Evolutionary conservation across 2,329 filamentous ascomycete species (phyloP), one percentile per base, ranked within the genome.

Genomic region (Aspergillus carbonarius): DNA sequence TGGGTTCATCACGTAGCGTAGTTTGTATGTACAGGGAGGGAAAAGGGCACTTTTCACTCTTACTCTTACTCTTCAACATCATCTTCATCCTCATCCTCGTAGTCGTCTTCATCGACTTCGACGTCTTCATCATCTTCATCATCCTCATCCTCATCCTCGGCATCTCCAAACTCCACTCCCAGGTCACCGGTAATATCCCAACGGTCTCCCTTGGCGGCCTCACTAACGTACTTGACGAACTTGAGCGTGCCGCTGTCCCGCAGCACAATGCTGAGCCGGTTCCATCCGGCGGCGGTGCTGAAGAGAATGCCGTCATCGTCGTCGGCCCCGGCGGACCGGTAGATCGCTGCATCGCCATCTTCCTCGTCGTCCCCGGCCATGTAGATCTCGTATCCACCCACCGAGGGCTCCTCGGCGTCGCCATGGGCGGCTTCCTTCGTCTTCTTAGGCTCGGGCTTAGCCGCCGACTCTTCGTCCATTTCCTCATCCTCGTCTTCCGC

Each of bases 161-260:
- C 80, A 12, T 83, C 83, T 13, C 79, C 81, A 63, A 83, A 83
- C 53, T 82, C 82, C 32, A 96, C 88, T 23, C 88, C 91, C 73
- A 90, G 91, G 34, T 87, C 86, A 0, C 87, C 95, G 48, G 86
- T 88, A 51, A 98, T 82, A 77, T 99, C 95, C 92, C 93, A 98
- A 44, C 95, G 83, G 76, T 98, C 95, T 0, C 95, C 95, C 70
- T 85, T 85, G 7, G 95, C 95, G 52, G 83, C 85, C 60, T 82
- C 82, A 75, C 90, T 96, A 20, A 99, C 89, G 74, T 98, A 99
- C 81, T 98, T 99, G 70, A 98, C 92, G 72, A 99, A 99, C 73
- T 91, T 88, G 71, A 99, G 81, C 13, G 90, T 89, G 13, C 91
- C 93, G 65, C 85, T 87, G 72, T 99, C 95, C 58, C 95, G 85